Evolutionary conservation across 2,329 filamentous ascomycete species (phyloP).

Genomic region (Albifimbria verrucaria): DNA sequence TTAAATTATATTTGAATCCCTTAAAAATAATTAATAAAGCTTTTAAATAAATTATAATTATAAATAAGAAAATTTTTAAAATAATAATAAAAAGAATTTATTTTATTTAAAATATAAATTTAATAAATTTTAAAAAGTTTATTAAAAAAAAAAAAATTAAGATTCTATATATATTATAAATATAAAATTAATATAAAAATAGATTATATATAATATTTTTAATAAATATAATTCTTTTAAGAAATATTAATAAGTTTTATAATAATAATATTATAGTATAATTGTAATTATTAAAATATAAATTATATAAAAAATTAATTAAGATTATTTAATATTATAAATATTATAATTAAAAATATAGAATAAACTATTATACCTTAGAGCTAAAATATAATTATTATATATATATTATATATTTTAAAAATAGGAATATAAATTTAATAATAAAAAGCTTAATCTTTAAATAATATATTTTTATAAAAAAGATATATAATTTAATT

Average conservation of each 20-base stretch:
- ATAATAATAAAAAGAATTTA: background rate
- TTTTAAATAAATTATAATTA: no score
- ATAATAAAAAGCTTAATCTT: background rate
- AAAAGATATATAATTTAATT: no score
- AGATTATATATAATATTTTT: background rate
- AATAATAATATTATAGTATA: background rate
- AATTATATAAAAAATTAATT: background rate
- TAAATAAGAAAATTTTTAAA: background rate
- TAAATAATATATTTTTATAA: slow-evolving; percentile 1
- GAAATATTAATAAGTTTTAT: background rate
- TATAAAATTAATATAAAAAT: no score
- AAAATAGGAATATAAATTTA: background rate
- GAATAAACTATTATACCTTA: slow-evolving; percentile 1
- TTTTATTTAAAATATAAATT: background rate
- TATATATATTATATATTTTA: background rate
- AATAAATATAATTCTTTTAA: slow-evolving; percentile 1
- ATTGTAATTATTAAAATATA: background rate
- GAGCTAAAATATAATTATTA: background rate
- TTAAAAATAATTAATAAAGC: background rate
- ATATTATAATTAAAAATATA: background rate
- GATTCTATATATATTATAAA: slow-evolving; percentile 3
- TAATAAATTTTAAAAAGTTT: background rate
- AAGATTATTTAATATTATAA: background rate
- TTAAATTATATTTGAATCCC: no score
- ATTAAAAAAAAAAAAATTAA: background rate